phyloP scores from a whole-genome alignment of 352 stramenopile species.

The Pythium pyrilobum region DNA sequence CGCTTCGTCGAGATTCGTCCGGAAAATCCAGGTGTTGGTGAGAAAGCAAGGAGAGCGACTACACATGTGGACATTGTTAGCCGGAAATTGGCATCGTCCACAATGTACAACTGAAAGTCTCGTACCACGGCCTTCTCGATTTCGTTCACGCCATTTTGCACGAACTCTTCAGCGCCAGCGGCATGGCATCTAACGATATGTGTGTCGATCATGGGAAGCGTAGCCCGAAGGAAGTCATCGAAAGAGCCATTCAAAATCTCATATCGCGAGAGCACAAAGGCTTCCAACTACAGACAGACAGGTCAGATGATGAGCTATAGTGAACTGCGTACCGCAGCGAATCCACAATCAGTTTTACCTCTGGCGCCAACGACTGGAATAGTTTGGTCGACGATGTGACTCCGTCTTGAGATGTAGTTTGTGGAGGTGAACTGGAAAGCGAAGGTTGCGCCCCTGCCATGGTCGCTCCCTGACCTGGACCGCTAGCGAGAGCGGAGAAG shows the following conservation, averaged over 20 bases:
- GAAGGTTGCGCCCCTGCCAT: no score
- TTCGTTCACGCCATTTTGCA: slow-evolving; percentile 3
- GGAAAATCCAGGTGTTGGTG: neutral
- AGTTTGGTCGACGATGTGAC: no score
- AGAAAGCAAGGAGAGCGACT: neutral
- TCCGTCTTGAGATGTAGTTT: neutral
- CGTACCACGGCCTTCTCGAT: slow-evolving; percentile 10
- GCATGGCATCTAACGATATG: slow-evolving; percentile 4
- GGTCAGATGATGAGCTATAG: neutral
- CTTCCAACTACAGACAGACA: neutral
- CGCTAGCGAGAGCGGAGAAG: neutral
- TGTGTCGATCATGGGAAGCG: neutral
- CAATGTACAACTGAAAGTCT: no score
- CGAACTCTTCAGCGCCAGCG: neutral
- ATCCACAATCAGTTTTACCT: neutral
- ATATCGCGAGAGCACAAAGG: neutral
- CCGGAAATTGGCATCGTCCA: neutral
- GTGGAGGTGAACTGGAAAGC: neutral
- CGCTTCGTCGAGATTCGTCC: slow-evolving; percentile 1
- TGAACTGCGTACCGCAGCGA: no score
- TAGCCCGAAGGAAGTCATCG: neutral
- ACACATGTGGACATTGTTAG: neutral
- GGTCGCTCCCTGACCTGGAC: neutral
- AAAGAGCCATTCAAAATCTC: neutral
- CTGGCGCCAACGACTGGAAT: slow-evolving; percentile 1